Base-by-base conservation (phyloP, 179 eudicot species). In the Sideroxylon spinosum region DNA sequence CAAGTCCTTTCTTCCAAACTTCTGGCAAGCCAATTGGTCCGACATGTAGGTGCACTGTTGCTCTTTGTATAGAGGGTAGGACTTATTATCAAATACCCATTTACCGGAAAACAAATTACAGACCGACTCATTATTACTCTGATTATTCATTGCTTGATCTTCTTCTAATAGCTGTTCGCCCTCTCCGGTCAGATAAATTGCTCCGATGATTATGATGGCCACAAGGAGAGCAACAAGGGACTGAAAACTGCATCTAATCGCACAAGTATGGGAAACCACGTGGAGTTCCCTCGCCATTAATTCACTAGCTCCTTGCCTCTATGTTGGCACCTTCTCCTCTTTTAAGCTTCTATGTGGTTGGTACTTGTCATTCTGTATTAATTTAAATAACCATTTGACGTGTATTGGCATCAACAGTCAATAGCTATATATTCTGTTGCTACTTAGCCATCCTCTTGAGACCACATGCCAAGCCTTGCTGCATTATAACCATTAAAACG, bases 11-110 rank as follows among this genome's bases (percentile, higher is more conserved):
- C 91, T 81, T 52, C 91, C 91, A 81, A 82, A 87, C 78, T 85
- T 88, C 68, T 79, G 84, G 61, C 91, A 88, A 78, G 89, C 89
- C 68, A 88, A 52, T 56, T 84, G 89, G 65, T 86, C 87, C 48
- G 87, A 84, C 89, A 86, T 86, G 68, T 84, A 88, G 12, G 91
- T 87, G 56, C 90, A 88, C 49, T 82, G 76, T 0, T 86, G 78
- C 76, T 86, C 91, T 71, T 80, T 76, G 84, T 88, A 86, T 3
- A 66, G 44, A 28, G 70, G 70, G 11, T 29, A 66, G n/a, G 70
- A 66, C 9, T 28, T 14, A 20, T 66, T 66, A 29, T 66, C 70
- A 29, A 28, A 66, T 0, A 66, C 70, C 70, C 70, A 66, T 29
- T 66, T 66, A 7, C 70, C 70, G 16, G 70, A 66, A 29, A 66